Evolutionary conservation across 768 basidiomycete species (phyloP).

Genomic region (Clathrus columnatus): DNA sequence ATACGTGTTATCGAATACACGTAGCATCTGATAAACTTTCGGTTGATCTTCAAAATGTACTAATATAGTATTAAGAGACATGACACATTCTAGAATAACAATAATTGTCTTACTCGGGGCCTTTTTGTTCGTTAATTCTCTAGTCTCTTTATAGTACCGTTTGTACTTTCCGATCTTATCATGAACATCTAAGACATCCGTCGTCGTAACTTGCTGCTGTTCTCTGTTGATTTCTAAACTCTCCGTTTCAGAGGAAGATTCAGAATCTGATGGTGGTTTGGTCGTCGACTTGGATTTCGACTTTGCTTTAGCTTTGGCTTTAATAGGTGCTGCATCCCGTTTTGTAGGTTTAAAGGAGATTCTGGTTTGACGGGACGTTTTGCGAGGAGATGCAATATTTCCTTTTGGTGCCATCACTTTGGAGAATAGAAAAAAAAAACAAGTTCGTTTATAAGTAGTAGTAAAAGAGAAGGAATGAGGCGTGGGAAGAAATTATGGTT

Average conservation of each 20-base stretch:
- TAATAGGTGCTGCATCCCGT: constrained; percentile 28
- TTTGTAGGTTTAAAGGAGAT: constrained; percentile 40
- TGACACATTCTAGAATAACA: neutral
- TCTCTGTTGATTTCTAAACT: constrained; percentile 11
- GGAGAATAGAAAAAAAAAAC: neutral
- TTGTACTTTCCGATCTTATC: constrained; percentile 44
- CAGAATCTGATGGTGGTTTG: neutral
- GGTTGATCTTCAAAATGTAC: constrained; percentile 59
- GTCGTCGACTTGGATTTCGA: neutral
- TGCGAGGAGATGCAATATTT: neutral
- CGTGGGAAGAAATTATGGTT: neutral
- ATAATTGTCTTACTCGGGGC: constrained; percentile 50
- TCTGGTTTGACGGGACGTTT: constrained; percentile 30
- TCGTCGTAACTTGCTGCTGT: constrained; percentile 13
- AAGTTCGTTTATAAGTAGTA: neutral
- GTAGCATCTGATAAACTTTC: constrained; percentile 61
- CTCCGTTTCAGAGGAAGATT: constrained; percentile 12
- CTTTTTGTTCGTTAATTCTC: constrained; percentile 44
- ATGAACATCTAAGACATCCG: constrained; percentile 31
- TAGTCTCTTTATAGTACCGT: constrained; percentile 39
- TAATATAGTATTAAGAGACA: constrained; percentile 21
- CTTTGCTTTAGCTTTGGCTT: constrained; percentile 4
- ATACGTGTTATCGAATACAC: constrained; percentile 71
- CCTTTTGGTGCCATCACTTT: constrained; percentile 20
- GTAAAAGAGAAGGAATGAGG: neutral